Percentiles rank a stretch among this genome's conserved stretches.
Evolutionary conservation across 139 green algal genomes (phyloP).

Genomic region (Nannochloris sp.): DNA sequence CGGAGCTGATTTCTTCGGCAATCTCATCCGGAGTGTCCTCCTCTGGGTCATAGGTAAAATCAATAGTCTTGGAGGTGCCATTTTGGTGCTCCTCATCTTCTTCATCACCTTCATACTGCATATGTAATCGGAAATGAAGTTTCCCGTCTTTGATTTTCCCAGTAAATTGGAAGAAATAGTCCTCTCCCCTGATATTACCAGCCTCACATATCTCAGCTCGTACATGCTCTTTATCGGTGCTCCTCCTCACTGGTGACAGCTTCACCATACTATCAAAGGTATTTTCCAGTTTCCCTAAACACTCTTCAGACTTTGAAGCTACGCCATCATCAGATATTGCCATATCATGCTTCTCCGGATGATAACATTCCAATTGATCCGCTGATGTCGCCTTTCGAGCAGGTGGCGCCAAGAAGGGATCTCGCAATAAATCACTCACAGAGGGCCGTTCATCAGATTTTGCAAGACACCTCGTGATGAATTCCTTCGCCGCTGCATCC

Average conservation of each 20-base stretch:
- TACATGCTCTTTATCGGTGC: background rate
- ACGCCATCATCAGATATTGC: too few species aligned
- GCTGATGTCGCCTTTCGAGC: background rate
- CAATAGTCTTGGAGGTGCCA: conserved; percentile 61
- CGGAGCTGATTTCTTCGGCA: conserved; percentile 80
- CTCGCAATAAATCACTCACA: conserved; percentile 71
- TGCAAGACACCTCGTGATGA: conserved; percentile 75
- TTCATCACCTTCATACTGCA: conserved; percentile 47
- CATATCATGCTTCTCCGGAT: too few species aligned
- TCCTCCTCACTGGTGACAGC: background rate
- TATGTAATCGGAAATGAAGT: conserved; percentile 76
- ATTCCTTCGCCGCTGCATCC: conserved; percentile 55
- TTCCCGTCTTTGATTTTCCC: conserved; percentile 67
- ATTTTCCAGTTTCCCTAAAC: background rate
- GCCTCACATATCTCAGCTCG: conserved; percentile 37
- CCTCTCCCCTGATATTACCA: conserved; percentile 72
- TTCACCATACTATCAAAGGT: background rate
- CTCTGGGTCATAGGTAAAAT: conserved; percentile 89
- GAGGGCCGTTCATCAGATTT: conserved; percentile 44
- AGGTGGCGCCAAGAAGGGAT: conserved; percentile 56
- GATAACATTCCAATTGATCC: background rate
- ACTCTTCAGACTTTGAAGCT: background rate
- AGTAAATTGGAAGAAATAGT: conserved; percentile 83
- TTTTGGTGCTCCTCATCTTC: conserved; percentile 11
- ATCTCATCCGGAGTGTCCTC: conserved; percentile 75